Conservation (phyloP, 2,329 filamentous ascomycete genomes). For the Orbilia brochopaga region DNA sequence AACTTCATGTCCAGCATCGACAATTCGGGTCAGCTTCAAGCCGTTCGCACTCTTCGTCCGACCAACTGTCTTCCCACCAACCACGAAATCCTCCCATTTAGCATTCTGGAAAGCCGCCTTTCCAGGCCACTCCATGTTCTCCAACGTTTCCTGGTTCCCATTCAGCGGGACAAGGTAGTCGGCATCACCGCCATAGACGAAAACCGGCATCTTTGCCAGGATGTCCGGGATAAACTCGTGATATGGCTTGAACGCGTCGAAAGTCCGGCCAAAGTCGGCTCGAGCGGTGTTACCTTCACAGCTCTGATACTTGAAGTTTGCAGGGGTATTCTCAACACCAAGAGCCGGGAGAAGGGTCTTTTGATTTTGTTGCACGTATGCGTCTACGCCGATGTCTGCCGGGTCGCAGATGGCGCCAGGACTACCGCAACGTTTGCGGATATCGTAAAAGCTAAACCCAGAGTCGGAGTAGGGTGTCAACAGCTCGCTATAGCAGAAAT, state of each 20-base stretch:
- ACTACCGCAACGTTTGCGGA: constrained; percentile 7
- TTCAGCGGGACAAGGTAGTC: background rate
- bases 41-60: constrained; percentile 11
- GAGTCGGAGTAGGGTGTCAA: constrained; percentile 49
- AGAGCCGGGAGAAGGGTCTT: background rate
- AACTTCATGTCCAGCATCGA: constrained; percentile 14
- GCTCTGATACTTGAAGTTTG: background rate
- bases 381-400: background rate
- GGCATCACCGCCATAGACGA: constrained; percentile 15
- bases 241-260: constrained; percentile 9
- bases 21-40: constrained; percentile 11
- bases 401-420: constrained; percentile 5
- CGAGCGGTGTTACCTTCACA: background rate
- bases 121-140: constrained; percentile 3
- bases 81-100: background rate
- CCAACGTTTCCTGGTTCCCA: constrained; percentile 8
- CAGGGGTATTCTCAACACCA: background rate
- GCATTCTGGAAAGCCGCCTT: constrained; percentile 2
- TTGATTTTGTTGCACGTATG: background rate
- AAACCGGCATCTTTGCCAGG: constrained; percentile 4
- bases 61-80: constrained; percentile 7
- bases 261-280: background rate
- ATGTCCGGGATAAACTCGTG: constrained; percentile 7
- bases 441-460: constrained; percentile 3
- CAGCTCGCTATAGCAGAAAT: constrained; percentile 48